Base-by-base conservation (phyloP, 306 rosid species). In the Betula pendula region DNA sequence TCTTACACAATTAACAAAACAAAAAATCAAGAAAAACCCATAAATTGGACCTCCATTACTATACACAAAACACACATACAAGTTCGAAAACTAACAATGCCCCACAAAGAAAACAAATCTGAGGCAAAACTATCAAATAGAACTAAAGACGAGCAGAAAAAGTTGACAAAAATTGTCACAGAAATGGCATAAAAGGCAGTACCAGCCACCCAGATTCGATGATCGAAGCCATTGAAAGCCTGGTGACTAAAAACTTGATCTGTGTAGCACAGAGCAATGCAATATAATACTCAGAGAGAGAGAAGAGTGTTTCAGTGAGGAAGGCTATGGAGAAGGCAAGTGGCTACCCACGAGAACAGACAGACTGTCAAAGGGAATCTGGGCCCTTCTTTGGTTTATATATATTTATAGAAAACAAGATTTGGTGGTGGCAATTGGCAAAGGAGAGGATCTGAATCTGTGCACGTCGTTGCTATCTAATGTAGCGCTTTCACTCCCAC, bases 121-220 rank as follows among this genome's bases (percentile, higher is more conserved):
- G 45, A 66, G 82, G 75, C 19, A 31, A 51, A 40, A 66, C 71
- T 68, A 49, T 24, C 8, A 35, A 1, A 50, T 22, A 58, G 24
- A 68, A 55, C 3, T 8, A 5, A 31, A 38, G 31, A 66, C 20
- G 8, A 43, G 29, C 8, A 29, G 42, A 52, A 71, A 35, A 65
- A 7, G 4, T 73, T 73, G 25, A 16, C 20, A 19, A 68, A 22
- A 17, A 27, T 2, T 56, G 25, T 40, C 51, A 43, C 44, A 45
- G 31, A 4, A 49, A 10, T 68, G 71, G 40, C 4, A 19, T 0
- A 35, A 52, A 25, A 38, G 33, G 25, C 12, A 60, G 69, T 84
- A 94, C 98, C 98, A 70, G 88, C 98, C 98, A 93, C 48, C 81
- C 88, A 85, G 94, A 91, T 88, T 86, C 87, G 76, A 90, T 17